Evolutionary conservation across 805 yeast genomes (phyloP).

Genomic region (Cyberlindnera mrakii): DNA sequence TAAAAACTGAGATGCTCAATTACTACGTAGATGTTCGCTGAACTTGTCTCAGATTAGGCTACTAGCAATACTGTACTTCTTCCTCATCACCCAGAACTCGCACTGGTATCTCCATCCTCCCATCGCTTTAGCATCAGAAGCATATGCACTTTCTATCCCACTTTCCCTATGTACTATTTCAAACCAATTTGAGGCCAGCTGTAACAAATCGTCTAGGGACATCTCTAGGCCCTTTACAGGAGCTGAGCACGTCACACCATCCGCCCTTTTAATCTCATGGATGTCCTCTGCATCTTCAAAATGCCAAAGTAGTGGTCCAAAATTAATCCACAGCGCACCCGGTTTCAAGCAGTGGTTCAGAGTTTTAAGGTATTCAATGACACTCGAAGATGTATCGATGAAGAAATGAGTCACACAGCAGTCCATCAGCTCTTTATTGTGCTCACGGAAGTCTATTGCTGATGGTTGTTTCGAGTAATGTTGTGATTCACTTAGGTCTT

Average conservation of each 20-base stretch:
- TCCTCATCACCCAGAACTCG: conserved; percentile 62
- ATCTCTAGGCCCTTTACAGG: conserved; percentile 55
- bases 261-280: conserved; percentile 16
- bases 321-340: conserved; percentile 54
- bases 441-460: conserved; percentile 36
- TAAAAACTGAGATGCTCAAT: too few species aligned
- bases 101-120: conserved; percentile 56
- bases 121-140: conserved; percentile 42
- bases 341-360: conserved; percentile 38
- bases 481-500: conserved; percentile 12
- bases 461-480: conserved; percentile 24
- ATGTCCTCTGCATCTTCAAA: conserved; percentile 45
- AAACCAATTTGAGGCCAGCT: conserved; percentile 46
- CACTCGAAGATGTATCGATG: conserved; percentile 56
- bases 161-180: conserved; percentile 37
- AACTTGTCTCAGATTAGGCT: too few species aligned
- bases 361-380: conserved; percentile 49
- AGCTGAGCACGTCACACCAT: conserved; percentile 20
- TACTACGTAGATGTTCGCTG: too few species aligned
- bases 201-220: conserved; percentile 46
- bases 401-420: conserved; percentile 52
- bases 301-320: conserved; percentile 72
- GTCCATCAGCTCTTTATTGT: conserved; percentile 35
- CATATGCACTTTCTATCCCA: conserved; percentile 44
- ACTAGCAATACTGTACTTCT: conserved; percentile 7